Percentiles rank a stretch among this genome's conserved stretches.
Conservation (phyloP, 805 yeast species). For the Wickerhamiella vanderwaltii region DNA sequence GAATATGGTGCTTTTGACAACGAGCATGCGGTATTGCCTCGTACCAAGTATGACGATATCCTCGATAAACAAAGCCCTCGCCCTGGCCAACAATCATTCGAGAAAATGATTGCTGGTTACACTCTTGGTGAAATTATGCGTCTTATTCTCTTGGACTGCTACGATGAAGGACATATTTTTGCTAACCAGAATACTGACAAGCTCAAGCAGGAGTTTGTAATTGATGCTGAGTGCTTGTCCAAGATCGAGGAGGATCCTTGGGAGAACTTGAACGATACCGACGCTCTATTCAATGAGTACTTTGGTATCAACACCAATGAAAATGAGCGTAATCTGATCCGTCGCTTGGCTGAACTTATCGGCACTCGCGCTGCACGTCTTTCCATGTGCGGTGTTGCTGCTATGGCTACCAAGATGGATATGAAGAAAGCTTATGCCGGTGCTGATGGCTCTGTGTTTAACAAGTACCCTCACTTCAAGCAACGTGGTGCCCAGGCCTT, state of each 20-base stretch:
- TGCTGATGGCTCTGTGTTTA: slow-evolving; percentile 93
- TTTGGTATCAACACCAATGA: slow-evolving; percentile 55
- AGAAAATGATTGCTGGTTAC: slow-evolving; percentile 95
- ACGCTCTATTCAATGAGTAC: slow-evolving; percentile 45
- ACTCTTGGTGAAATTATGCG: slow-evolving; percentile 89
- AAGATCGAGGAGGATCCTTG: slow-evolving; percentile 79
- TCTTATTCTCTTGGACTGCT: slow-evolving; percentile 61
- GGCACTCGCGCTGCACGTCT: slow-evolving; percentile 90
- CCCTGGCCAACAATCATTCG: slow-evolving; percentile 92
- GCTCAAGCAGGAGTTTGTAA: slow-evolving; percentile 50
- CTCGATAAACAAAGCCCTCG: slow-evolving; percentile 84
- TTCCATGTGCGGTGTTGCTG: slow-evolving; percentile 91
- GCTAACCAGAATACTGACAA: slow-evolving; percentile 52
- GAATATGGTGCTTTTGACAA: slow-evolving; percentile 97
- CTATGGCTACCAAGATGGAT: slow-evolving; percentile 77
- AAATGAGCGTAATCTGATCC: slow-evolving; percentile 70
- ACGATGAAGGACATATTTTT: slow-evolving; percentile 54
- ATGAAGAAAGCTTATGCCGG: slow-evolving; percentile 67
- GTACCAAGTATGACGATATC: slow-evolving; percentile 73
- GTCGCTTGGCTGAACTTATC: slow-evolving; percentile 70
- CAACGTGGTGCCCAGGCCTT: slow-evolving; percentile 80
- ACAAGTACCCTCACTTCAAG: slow-evolving; percentile 85
- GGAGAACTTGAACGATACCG: slow-evolving; percentile 68
- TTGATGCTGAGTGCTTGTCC: slow-evolving; percentile 87
- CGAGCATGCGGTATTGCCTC: slow-evolving; percentile 71